Percentiles rank a stretch among this genome's conserved stretches.
Conservation (phyloP, 768 basidiomycete genomes). For the Pleurotus djamor region DNA sequence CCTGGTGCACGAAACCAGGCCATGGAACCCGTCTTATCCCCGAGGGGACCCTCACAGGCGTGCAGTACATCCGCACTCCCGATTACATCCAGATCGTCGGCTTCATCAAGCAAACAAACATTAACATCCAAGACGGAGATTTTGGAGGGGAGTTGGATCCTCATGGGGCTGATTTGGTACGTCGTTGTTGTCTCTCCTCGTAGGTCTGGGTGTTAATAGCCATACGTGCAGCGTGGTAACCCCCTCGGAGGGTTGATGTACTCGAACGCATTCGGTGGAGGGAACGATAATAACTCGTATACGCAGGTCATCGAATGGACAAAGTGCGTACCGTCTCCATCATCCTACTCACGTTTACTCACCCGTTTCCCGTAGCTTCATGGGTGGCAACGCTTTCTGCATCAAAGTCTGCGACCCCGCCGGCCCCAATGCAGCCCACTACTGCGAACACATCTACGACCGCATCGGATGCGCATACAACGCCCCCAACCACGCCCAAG, state of each 20-base stretch:
- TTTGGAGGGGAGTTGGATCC: conserved; percentile 71
- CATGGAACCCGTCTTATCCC: conserved; percentile 76
- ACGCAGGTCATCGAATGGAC: conserved; percentile 58
- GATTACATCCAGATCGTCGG: conserved; percentile 66
- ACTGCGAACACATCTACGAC: conserved; percentile 63
- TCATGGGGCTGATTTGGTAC: conserved; percentile 52
- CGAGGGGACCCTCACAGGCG: conserved; percentile 59
- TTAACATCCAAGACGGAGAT: conserved; percentile 59
- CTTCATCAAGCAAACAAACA: conserved; percentile 64
- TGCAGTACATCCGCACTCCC: conserved; percentile 66
- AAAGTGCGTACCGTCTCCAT: conserved; percentile 31
- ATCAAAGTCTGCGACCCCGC: conserved; percentile 58
- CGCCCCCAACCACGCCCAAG: conserved; percentile 50
- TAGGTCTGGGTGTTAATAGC: no score
- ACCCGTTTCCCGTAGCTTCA: conserved; percentile 37
- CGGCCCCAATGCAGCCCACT: conserved; percentile 35
- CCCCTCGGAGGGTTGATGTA: conserved; percentile 66
- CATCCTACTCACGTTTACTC: no score
- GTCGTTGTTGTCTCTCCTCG: no score
- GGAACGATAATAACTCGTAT: conserved; percentile 1
- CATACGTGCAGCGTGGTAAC: conserved; percentile 35
- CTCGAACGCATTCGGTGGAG: conserved; percentile 42
- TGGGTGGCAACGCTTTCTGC: conserved; percentile 52
- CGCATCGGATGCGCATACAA: conserved; percentile 63
- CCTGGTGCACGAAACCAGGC: conserved; percentile 75